A percentile compares a stretch with the other conserved stretches of the same genome.
Evolutionary conservation across 1,284 basidiomycete genomes (phyloP).

Genomic region (Malassezia yamatoensis): DNA sequence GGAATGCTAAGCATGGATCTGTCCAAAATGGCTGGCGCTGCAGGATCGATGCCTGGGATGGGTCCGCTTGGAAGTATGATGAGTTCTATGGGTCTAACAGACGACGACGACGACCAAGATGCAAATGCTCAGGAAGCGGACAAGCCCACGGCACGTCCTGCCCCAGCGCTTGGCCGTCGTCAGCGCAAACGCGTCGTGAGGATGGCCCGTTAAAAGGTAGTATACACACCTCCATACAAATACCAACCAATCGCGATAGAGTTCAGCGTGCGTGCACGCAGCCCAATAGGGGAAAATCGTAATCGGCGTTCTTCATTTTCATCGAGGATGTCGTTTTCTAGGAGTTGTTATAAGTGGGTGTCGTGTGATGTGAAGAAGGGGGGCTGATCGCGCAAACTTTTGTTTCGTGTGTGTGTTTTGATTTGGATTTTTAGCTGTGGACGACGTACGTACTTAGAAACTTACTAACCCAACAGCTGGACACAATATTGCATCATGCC

Average conservation of each 20-base stretch:
- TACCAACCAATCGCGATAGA: conserved; percentile 7
- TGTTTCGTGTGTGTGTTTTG: not conserved
- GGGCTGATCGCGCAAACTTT: conserved; percentile 3
- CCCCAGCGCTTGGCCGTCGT: conserved; percentile 28
- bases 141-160: conserved; percentile 25
- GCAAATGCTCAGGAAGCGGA: conserved; percentile 29
- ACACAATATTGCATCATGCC: conserved; percentile 42
- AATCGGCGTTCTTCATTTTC: not conserved
- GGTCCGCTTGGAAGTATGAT: conserved; percentile 42
- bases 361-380: conserved; percentile 1
- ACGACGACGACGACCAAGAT: conserved; percentile 39
- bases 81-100: conserved; percentile 36
- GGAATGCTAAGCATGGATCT: conserved; percentile 42
- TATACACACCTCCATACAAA: conserved; percentile 14
- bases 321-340: conserved; percentile 12
- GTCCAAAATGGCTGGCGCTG: conserved; percentile 36
- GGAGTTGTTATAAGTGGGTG: conserved; percentile 21
- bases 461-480: conserved; percentile 25
- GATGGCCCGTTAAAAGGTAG: conserved; percentile 30
- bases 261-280: conserved; percentile 3
- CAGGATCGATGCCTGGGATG: conserved; percentile 16
- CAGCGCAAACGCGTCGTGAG: conserved; percentile 42
- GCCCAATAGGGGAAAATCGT: conserved; percentile 1
- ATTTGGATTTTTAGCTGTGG: conserved; percentile 15
- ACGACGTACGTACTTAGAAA: conserved; percentile 10